Conservation (phyloP, 139 green algal species). For the Deuterostichococcus epilithicus region DNA sequence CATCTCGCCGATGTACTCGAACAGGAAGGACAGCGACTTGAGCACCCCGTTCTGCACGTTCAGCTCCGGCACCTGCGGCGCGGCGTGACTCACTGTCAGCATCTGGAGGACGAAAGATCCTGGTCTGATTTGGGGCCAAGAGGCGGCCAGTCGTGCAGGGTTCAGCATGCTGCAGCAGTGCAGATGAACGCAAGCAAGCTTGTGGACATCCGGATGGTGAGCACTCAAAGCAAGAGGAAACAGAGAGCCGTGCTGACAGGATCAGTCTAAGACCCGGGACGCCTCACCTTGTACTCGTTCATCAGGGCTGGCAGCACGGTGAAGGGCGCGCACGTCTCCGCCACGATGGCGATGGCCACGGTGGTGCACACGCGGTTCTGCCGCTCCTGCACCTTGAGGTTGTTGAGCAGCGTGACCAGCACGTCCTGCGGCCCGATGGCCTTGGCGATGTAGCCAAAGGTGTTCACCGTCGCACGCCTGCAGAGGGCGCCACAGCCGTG, state of each 20-base stretch:
- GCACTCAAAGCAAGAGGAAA: neutral
- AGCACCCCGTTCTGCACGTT: conserved; percentile 99
- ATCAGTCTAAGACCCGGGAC: neutral
- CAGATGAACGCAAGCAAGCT: neutral
- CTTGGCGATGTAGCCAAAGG: conserved; percentile 99
- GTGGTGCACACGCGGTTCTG: conserved; percentile 99
- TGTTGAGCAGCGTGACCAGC: conserved; percentile 98
- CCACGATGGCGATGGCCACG: conserved; percentile 98
- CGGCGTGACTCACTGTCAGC: too few relatives aligned
- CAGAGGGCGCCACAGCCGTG: too few relatives aligned
- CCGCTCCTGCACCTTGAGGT: conserved; percentile 98
- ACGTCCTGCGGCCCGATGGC: conserved; percentile 97
- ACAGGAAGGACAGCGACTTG: conserved; percentile 98
- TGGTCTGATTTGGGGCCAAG: too few relatives aligned
- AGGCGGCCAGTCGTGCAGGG: too few relatives aligned
- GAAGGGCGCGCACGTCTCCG: conserved; percentile 97
- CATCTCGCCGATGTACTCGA: conserved; percentile 99
- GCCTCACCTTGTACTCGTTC: conserved; percentile 96
- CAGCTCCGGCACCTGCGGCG: conserved; percentile 79
- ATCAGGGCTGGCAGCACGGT: conserved; percentile 98
- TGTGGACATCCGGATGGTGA: neutral
- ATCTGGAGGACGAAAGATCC: too few relatives aligned
- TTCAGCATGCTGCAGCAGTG: too few relatives aligned
- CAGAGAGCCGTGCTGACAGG: neutral
- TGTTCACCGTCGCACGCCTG: conserved; percentile 92